A percentile compares a stretch with the other conserved stretches of the same genome.
Evolutionary conservation across 2,329 filamentous ascomycete genomes (phyloP).

Genomic region (Aspergillus hortae): DNA sequence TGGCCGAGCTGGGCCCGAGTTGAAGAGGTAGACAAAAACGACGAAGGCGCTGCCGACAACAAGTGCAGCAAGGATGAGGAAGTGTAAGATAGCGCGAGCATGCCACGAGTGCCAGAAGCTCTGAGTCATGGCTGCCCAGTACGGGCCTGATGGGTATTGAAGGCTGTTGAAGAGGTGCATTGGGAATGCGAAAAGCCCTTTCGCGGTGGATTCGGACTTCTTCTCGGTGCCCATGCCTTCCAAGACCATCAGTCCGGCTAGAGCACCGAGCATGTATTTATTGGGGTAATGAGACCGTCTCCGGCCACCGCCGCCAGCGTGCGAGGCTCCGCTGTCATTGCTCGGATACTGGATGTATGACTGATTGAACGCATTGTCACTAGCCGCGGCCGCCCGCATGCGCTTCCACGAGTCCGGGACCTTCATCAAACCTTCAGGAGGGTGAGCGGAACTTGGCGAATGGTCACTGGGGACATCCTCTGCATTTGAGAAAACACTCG

Average conservation of each 20-base stretch:
- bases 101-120: conserved; percentile 36
- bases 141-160: conserved; percentile 19
- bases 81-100: conserved; percentile 34
- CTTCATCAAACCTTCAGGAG: conserved; percentile 42
- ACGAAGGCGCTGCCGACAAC: conserved; percentile 56
- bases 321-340: conserved; percentile 27
- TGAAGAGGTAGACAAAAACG: conserved; percentile 54
- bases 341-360: conserved; percentile 36
- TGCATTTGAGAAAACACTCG: conserved; percentile 39
- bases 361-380: conserved; percentile 34
- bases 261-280: conserved; percentile 88
- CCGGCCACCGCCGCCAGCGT: conserved; percentile 42
- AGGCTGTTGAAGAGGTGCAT: conserved; percentile 52
- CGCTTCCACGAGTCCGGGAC: conserved; percentile 43
- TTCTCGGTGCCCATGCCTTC: conserved; percentile 72
- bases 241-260: conserved; percentile 87
- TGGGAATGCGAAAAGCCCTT: conserved; percentile 65
- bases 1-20: conserved; percentile 55
- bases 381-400: conserved; percentile 35
- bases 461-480: conserved; percentile 34
- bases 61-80: conserved; percentile 51
- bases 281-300: conserved; percentile 52
- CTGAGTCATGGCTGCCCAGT: conserved; percentile 22
- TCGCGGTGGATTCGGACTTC: conserved; percentile 58
- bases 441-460: conserved; percentile 28